Evolutionary conservation across 2,329 filamentous ascomycete species (phyloP), one percentile per base, ranked within the genome.

Genomic region (Fusarium virguliforme): DNA sequence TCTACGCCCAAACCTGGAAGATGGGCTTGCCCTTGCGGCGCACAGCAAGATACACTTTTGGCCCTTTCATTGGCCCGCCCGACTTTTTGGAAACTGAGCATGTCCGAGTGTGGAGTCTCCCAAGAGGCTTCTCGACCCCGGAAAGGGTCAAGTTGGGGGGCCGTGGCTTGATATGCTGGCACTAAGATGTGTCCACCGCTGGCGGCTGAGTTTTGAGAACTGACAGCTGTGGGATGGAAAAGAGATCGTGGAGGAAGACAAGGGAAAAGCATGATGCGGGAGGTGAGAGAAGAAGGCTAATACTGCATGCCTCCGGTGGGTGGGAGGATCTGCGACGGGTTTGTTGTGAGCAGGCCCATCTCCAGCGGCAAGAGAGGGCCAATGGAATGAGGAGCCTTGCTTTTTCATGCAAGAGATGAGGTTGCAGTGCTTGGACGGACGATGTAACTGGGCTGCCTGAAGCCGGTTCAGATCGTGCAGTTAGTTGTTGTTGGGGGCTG

Each of bases 391-490:
- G 2, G 8, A 30, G 8, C 8, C 22, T 5, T 40, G 8, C 6
- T 26, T 4, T 38, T 9, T 26, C 30, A 28, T 24, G 18, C 18
- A 30, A 4, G 46, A 26, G 24, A 32, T 41, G 40, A 50, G 61
- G 68, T 72, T 62, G 12, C 68, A 72, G n/a, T 57, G 32, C 62
- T 40, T 41, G 35, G 37, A 40, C 54, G 43, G 38, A 43, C 50
- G 46, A 61, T 72, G 68, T 50, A 60, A 69, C 62, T 48, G 12
- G 6, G 7, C 43, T 62, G 30, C 50, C 60, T 57, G 65, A 41
- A 53, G 68, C 46, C 13, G 41, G 56, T 40, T 50, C 26, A n/a
- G 65, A 69, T 72, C 68, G 51, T 61, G 68, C 68, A 64, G 18
- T 50, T 40, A n/a, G 26, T 38, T 32, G 43, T 50, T 30, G 46